Conservation (phyloP, 345 rosid species). For the Boechera retrofracta region DNA sequence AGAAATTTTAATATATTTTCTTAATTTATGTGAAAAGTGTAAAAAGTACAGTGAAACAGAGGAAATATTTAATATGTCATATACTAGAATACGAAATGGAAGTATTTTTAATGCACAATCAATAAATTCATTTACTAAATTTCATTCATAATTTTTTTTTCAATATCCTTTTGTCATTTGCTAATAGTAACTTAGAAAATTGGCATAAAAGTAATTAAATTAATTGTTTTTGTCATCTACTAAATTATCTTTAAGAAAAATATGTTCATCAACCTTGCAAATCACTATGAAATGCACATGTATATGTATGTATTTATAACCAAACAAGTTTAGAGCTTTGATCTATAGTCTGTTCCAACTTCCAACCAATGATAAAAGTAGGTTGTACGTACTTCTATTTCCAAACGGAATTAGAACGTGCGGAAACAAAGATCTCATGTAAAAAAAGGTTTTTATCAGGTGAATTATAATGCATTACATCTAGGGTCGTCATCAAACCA, state of each 20-base stretch:
- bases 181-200: not conserved
- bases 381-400: not conserved
- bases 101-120: not conserved
- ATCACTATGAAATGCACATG: not conserved
- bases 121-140: not conserved
- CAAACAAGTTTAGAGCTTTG: no score
- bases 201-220: not conserved
- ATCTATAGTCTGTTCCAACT: no score
- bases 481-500: not conserved
- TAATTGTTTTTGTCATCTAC: not conserved
- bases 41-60: no score
- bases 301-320: no score
- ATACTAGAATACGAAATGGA: not conserved
- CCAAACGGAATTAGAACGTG: not conserved
- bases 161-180: not conserved
- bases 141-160: not conserved
- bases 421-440: not conserved
- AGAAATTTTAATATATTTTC: no score
- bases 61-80: not conserved
- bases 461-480: not conserved
- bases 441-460: not conserved
- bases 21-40: no score
- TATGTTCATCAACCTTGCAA: not conserved
- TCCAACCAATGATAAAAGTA: not conserved
- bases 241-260: not conserved